Base-by-base conservation (phyloP, 2,329 filamentous ascomycete genomes). In the Colletotrichum acutatum region DNA sequence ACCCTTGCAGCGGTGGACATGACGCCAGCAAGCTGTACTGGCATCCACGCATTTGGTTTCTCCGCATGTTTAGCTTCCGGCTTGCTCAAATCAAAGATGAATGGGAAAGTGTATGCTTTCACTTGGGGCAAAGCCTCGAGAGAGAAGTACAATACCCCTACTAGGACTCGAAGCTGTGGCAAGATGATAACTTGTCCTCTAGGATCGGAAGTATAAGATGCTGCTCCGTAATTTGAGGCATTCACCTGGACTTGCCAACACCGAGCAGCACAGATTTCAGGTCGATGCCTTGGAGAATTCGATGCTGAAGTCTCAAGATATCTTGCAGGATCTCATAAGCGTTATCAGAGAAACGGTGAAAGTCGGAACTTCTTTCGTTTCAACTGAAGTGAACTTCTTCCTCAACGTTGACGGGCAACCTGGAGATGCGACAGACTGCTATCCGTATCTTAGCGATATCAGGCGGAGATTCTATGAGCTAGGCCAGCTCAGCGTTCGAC, bases 341-440 rank as follows among this genome's bases (percentile, higher is more conserved):
- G 32, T 3, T 11, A 3, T 34, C 1, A 7, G 54, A 19, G 56
- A 67, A 1, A 54, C 30, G 5, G 12, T 67, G 0, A n/a, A 46
- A 1, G 37, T 3, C 0, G 56, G 65, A 0, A n/a, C 53, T 0
- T 52, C 34, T 1, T 67, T 67, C 3, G 22, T 67, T 37, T 14
- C 14, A 3, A 67, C 65, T 1, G 65, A 67, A 6, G 65, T 67
- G 6, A 53, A 60, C 9, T 67, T 60, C 42, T 67, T 67, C 2
- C 46, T 67, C 12, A 14, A 37, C 4, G 4, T n/a, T 0, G 42
- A 67, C 5, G 42, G 22, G 1, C 28, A 24, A 0, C 22, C 56
- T 1, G 65, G 22, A 1, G 30, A 54, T 16, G 30, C 2, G 0
- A 0, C 24, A 6, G 49, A 62, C 0, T 62, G 46, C 6, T 14